Evolutionary conservation across 2,329 filamentous ascomycete species (phyloP), one percentile per base, ranked within the genome.

Genomic region (Aspergillus chevalieri): DNA sequence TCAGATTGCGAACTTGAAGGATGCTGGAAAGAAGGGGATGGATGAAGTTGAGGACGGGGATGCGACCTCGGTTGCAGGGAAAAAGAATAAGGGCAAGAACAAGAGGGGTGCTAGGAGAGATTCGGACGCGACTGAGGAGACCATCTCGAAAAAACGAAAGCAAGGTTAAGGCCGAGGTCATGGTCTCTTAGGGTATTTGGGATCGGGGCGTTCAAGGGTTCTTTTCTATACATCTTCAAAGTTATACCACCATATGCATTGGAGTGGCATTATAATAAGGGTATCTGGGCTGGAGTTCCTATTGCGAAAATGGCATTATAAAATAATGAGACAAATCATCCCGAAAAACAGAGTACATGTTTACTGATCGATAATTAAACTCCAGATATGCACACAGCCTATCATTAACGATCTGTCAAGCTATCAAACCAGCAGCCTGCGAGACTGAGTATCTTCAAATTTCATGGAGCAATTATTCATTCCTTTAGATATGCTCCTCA

Each of bases 71-170:
- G 34, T 36, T 36, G 34, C 9, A n/a, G 61, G 60, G 21, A 70
- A 69, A 57, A 70, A 69, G 57, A 55, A 43, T 5, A 68, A 71
- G 46, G 65, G 65, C 8, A 71, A 71, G 48, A 66, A 66, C 4
- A 67, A 69, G 55, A 57, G 61, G 24, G 56, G 56, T 51, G 61
- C 62, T 9, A 54, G 64, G 43, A 51, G 63, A 44, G 61, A 61
- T 39, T 67, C 65, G 1, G 66, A 69, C 57, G 66, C 58, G 21
- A 68, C 65, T 4, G 67, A 69, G 47, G 67, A 67, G 49, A 63
- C 63, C 2, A 52, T 57, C 17, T 44, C 59, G 17, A 69, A 69
- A 62, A 69, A 67, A 54, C 61, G 65, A 34, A 69, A 66, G 21
- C 21, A 56, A 57, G 57, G 36, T 36, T 47, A 33, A 53, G 50